phyloP scores from a whole-genome alignment of 805 yeast genomes.

The Scheffersomyces stipitis region DNA sequence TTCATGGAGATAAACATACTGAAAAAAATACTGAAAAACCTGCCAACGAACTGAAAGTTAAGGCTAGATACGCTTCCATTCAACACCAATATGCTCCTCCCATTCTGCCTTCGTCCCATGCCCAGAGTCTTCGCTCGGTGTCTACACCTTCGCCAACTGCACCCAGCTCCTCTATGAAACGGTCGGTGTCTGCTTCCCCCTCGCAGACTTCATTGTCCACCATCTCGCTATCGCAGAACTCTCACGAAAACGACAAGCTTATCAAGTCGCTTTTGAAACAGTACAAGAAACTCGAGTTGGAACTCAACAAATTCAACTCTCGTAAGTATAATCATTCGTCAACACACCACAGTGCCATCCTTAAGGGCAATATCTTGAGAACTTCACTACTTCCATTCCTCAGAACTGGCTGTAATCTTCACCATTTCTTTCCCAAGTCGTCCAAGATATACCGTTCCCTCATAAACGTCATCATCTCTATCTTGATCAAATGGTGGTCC shows the following conservation, averaged over 20 bases:
- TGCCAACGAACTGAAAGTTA: too few relatives aligned
- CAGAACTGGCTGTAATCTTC: constrained; percentile 25
- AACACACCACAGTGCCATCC: constrained; percentile 23
- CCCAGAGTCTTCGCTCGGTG: constrained; percentile 3
- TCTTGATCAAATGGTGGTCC: constrained; percentile 55
- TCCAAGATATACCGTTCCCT: constrained; percentile 32
- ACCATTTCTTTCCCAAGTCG: constrained; percentile 15
- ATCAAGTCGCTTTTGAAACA: constrained; percentile 25
- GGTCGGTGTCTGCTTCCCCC: constrained; percentile 7
- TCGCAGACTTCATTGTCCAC: constrained; percentile 5
- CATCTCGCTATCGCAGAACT: background rate
- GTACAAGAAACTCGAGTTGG: constrained; percentile 43
- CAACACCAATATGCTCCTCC: background rate
- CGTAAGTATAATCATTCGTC: constrained; percentile 19
- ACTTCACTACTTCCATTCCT: constrained; percentile 47
- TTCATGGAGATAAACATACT: too few relatives aligned
- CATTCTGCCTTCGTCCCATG: background rate
- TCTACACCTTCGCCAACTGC: constrained; percentile 12
- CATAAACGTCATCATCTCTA: constrained; percentile 28
- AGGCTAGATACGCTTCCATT: too few relatives aligned
- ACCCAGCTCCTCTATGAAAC: background rate
- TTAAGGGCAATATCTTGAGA: constrained; percentile 48
- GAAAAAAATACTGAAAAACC: too few relatives aligned
- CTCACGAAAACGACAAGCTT: constrained; percentile 16
- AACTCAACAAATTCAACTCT: constrained; percentile 44